Conservation (phyloP, 495 filamentous ascomycete species). For the Penicillium lividum region DNA sequence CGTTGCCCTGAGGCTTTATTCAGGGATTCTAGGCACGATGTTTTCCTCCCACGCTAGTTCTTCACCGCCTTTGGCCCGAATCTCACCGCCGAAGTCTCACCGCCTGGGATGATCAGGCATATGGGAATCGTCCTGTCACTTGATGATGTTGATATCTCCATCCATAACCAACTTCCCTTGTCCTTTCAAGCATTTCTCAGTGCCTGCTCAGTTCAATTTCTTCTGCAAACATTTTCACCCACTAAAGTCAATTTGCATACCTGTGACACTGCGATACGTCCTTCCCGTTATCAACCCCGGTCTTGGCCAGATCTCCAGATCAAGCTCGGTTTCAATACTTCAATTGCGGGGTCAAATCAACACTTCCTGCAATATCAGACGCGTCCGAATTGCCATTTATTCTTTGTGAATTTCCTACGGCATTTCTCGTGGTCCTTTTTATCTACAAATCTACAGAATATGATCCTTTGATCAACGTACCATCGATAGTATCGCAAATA, state of each 20-base stretch:
- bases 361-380: neutral
- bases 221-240: neutral
- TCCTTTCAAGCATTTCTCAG: neutral
- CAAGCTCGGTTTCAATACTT: neutral
- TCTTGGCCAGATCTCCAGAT: constrained; percentile 19
- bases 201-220: neutral
- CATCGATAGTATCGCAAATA: no score
- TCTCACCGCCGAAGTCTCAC: neutral
- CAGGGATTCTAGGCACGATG: neutral
- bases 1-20: neutral
- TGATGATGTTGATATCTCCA: neutral
- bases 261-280: neutral
- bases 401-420: no score
- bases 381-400: no score
- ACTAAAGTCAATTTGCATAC: neutral
- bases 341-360: neutral
- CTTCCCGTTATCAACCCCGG: neutral
- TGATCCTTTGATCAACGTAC: neutral
- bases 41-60: neutral
- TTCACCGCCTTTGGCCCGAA: neutral
- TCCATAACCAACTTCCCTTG: neutral
- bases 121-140: neutral
- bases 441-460: neutral
- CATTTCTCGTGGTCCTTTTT: no score
- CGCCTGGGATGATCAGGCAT: neutral